Base-by-base conservation (phyloP, 2,329 filamentous ascomycete species). In the Pseudogymnoascus sp. region DNA sequence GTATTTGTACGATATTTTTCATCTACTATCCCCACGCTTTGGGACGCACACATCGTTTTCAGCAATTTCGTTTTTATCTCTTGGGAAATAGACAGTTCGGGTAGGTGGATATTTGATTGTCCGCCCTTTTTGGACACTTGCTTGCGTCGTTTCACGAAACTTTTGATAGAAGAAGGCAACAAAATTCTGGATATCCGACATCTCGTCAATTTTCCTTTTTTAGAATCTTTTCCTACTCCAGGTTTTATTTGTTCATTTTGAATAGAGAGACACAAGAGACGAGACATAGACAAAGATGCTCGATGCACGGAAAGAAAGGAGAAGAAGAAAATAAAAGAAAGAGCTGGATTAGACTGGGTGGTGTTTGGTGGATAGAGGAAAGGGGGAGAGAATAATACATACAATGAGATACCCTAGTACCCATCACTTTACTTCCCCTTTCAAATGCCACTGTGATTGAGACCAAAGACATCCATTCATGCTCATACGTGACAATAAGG, bases 371-470 rank as follows among this genome's bases (percentile, higher is more conserved):
- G 48, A 33, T 55, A 55, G 48, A 48, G 42, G 42, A 29, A 48
- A 42, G 2, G 41, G 25, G 25, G 42, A n/a, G 13, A 55, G 44
- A 55, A 55, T 15, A 17, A 55, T 33, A 55, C 48, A 55, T 33
- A 33, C 48, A 55, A 55, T 55, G 48, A 55, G 48, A 55, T 55
- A 55, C 48, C 48, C 48, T 55, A 33, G 48, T 55, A 55, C 48
- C 48, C 29, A 55, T 55, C 44, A 55, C 5, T 21, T 4, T 5
- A 4, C 29, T 55, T 5, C 8, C 13, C 15, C 15, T 3, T 29
- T 4, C 5, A 33, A 33, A 15, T 55, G n/a, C 9, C 9, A 21
- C 21, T 3, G 21, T 21, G 27, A 21, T 21, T 33, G 27, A 55
- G 4, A 5, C 29, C 44, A 17, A 12, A 12, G 5, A n/a, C 9